A percentile compares a stretch with the other conserved stretches of the same genome.
Conservation (phyloP, 768 basidiomycete genomes). For the Mycena galericulata region DNA sequence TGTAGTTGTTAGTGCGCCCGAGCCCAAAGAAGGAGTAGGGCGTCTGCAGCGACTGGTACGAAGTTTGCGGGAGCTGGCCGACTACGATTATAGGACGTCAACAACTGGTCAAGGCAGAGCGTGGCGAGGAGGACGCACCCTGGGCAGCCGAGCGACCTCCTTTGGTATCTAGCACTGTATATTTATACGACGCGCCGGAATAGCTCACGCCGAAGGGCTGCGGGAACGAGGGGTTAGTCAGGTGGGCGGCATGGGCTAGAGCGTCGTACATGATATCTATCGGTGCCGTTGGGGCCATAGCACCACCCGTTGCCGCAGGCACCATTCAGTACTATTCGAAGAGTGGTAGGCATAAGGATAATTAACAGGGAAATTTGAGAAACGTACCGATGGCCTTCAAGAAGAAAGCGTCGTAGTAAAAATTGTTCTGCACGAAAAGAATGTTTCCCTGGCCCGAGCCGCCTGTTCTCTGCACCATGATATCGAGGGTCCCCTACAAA, state of each 20-base stretch:
- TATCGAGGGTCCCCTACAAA: conserved; percentile 86
- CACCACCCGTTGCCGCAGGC: conserved; percentile 91
- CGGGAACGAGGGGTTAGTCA: conserved; percentile 16
- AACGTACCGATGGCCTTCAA: conserved; percentile 90
- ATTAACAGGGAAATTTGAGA: not conserved
- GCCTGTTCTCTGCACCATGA: conserved; percentile 91
- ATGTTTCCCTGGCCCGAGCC: conserved; percentile 69
- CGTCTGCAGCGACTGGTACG: conserved; percentile 89
- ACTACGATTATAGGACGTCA: conserved; percentile 62
- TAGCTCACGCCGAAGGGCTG: conserved; percentile 96
- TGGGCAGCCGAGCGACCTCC: conserved; percentile 92
- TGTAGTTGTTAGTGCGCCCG: conserved; percentile 98
- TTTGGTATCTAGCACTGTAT: conserved; percentile 93
- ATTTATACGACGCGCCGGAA: conserved; percentile 96
- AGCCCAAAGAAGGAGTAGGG: conserved; percentile 98
- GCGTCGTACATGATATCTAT: conserved; percentile 78
- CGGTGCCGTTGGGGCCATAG: conserved; percentile 66
- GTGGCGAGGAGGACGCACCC: conserved; percentile 61
- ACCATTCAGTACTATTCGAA: conserved; percentile 83
- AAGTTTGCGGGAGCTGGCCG: conserved; percentile 92
- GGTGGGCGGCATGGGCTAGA: not conserved
- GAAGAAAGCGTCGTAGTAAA: conserved; percentile 99
- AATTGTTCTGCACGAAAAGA: conserved; percentile 94
- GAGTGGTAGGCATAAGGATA: not conserved
- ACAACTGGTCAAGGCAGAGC: not conserved